A percentile compares a stretch with the other conserved stretches of the same genome.
Evolutionary conservation across 129 eudicot genomes (phyloP).

Genomic region (Ambrosia artemisiifolia): DNA sequence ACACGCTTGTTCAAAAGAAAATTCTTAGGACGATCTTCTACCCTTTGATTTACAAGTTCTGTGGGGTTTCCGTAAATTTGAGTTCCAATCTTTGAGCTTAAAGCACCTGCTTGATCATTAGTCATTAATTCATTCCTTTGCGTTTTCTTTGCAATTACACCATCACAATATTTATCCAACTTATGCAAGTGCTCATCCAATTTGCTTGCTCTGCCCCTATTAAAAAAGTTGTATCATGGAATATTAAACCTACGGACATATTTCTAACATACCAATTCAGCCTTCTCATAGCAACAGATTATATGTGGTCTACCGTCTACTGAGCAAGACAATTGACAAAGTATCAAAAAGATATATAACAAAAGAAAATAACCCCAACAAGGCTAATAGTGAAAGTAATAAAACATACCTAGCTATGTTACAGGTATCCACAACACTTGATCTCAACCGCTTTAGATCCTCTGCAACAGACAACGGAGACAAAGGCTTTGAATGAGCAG

Average conservation of each 20-base stretch:
- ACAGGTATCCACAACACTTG: slow-evolving; percentile 47
- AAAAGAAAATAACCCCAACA: background rate
- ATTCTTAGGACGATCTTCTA: slow-evolving; percentile 79
- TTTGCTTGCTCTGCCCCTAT: slow-evolving; percentile 72
- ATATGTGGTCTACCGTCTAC: no score
- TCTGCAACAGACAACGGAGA: slow-evolving; percentile 44
- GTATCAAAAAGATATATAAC: no score
- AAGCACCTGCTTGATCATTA: slow-evolving; percentile 66
- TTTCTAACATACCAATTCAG: no score
- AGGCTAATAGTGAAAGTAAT: slow-evolving; percentile 1
- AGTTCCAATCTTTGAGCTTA: slow-evolving; percentile 63
- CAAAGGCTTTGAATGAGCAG: background rate
- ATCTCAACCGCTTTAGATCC: slow-evolving; percentile 58
- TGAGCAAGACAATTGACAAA: no score
- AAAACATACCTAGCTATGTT: slow-evolving; percentile 59
- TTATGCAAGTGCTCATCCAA: slow-evolving; percentile 67
- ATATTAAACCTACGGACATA: slow-evolving; percentile 11
- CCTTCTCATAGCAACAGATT: no score
- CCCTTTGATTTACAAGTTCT: slow-evolving; percentile 51
- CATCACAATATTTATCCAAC: slow-evolving; percentile 62
- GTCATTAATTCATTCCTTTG: slow-evolving; percentile 52
- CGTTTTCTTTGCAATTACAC: slow-evolving; percentile 54
- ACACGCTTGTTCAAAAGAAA: slow-evolving; percentile 70
- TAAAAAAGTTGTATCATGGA: slow-evolving; percentile 14
- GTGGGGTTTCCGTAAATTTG: slow-evolving; percentile 56